Evolutionary conservation across 1,284 basidiomycete species (phyloP).

Genomic region (Prillingera fragicola): DNA sequence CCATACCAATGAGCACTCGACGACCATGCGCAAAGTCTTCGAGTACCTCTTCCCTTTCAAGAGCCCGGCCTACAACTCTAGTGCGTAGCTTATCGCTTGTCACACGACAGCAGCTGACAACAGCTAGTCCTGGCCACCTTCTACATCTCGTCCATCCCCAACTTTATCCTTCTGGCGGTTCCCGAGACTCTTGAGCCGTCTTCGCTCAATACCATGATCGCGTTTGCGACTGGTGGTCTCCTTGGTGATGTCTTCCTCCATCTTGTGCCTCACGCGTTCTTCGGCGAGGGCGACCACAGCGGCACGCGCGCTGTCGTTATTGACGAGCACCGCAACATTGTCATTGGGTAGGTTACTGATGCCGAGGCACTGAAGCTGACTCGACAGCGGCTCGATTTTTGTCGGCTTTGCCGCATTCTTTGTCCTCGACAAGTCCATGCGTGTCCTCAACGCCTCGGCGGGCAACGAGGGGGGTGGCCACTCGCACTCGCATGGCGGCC

Average conservation of each 20-base stretch:
- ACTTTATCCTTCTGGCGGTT: slow-evolving; percentile 85
- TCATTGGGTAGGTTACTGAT: slow-evolving; percentile 58
- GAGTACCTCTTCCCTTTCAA: slow-evolving; percentile 75
- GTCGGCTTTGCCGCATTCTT: slow-evolving; percentile 80
- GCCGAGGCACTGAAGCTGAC: slow-evolving; percentile 8
- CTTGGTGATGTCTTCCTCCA: slow-evolving; percentile 86
- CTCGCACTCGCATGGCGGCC: slow-evolving; percentile 52
- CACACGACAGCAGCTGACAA: neutral
- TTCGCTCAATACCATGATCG: slow-evolving; percentile 79
- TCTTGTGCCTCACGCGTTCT: slow-evolving; percentile 80
- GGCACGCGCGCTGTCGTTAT: slow-evolving; percentile 63
- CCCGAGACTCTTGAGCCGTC: slow-evolving; percentile 73
- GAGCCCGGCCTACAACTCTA: slow-evolving; percentile 71
- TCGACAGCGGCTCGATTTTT: slow-evolving; percentile 66
- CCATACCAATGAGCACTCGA: slow-evolving; percentile 11
- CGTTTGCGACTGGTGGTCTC: slow-evolving; percentile 65
- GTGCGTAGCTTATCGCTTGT: slow-evolving; percentile 34
- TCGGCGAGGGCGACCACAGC: slow-evolving; percentile 70
- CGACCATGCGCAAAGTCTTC: slow-evolving; percentile 55
- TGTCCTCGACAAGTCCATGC: slow-evolving; percentile 80
- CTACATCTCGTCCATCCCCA: slow-evolving; percentile 88
- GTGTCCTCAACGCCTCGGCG: slow-evolving; percentile 56
- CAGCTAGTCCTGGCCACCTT: slow-evolving; percentile 70
- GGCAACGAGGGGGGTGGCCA: slow-evolving; percentile 47
- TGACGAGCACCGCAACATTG: slow-evolving; percentile 80